These are phyloP conservation scores for Isoetes engelmannii DNA, from an alignment of 83 land plant genomes.

Conservation along the genomic window DNA sequence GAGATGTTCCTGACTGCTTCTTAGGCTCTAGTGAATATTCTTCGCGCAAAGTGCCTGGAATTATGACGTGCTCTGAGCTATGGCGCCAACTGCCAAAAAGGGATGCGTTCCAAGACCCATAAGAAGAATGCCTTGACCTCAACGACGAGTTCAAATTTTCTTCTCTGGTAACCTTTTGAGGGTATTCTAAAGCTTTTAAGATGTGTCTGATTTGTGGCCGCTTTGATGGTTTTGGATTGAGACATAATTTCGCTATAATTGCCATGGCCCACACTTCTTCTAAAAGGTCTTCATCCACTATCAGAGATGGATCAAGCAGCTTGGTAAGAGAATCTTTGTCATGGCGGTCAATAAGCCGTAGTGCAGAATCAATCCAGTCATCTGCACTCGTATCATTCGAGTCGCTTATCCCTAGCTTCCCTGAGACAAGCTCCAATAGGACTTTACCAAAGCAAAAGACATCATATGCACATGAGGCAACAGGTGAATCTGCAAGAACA, in stretches of 20 bases:
- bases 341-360: constrained; percentile 67
- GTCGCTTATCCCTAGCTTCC: constrained; percentile 82
- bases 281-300: constrained; percentile 87
- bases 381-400: constrained; percentile 47
- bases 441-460: constrained; percentile 93
- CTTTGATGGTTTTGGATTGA: constrained; percentile 72
- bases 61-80: constrained; percentile 53
- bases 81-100: constrained; percentile 95
- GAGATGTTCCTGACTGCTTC: background rate
- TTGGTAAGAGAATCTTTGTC: constrained; percentile 82
- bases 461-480: constrained; percentile 68
- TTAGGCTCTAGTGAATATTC: constrained; percentile 17
- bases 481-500: constrained; percentile 35
- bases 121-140: constrained; percentile 71
- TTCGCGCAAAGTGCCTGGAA: constrained; percentile 42
- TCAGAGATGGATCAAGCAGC: constrained; percentile 78
- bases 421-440: constrained; percentile 86
- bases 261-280: constrained; percentile 99
- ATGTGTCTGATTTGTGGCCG: constrained; percentile 82
- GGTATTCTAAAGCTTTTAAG: constrained; percentile 88
- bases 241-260: constrained; percentile 81
- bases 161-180: constrained; percentile 82
- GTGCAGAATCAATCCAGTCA: constrained; percentile 70
- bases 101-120: constrained; percentile 92
- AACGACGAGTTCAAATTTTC: constrained; percentile 53